Base-by-base conservation (phyloP, 164 flowering plant species). In the Nelumbo lutea region DNA sequence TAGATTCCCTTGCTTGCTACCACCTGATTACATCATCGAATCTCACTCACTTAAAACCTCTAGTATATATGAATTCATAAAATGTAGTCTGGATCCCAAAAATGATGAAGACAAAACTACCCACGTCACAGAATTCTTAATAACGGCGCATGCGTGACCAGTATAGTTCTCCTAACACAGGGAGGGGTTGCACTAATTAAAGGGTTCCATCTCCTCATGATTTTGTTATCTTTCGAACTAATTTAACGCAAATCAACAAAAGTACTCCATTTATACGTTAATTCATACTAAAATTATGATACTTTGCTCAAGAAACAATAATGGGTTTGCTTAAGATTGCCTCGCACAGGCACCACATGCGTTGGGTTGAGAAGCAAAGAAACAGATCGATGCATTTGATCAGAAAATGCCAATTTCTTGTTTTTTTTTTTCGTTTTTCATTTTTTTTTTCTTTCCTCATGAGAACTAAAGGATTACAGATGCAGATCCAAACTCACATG, bases 401-500 rank as follows among this genome's bases (percentile, higher is more conserved):
- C 9, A 64, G 14, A 2, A 44, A 44, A 43, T 63, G 14, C 10
- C 64, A n/a, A 64, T 2, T 9, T 4, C 13, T 53, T 53, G 57
- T 15, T 3, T 11, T 11, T 11, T 13, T 1, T 53, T 4, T 53
- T 4, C 14, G 14, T 53, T 9, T 53, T 53, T 53, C 14, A 11
- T 53, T 53, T 53, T 53, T 4, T 53, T 1, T 6, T 45, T 64
- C 14, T 4, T 10, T 10, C 3, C n/a, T 53, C 11, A 53, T 52
- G 57, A 43, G 13, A 52, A 67, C 41, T 55, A 39, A 2, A 55
- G 27, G 68, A 68, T 77, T 88, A 93, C 85, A 93, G 79, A 83
- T 78, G 95, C 69, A 93, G 88, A 85, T 93, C 98, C 84, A 90
- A 83, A 79, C 98, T 93, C 86, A 93, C 96, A 71, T 86, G 89